Evolutionary conservation across 2,329 filamentous ascomycete species (phyloP).

Genomic region (Clarireedia sp.): DNA sequence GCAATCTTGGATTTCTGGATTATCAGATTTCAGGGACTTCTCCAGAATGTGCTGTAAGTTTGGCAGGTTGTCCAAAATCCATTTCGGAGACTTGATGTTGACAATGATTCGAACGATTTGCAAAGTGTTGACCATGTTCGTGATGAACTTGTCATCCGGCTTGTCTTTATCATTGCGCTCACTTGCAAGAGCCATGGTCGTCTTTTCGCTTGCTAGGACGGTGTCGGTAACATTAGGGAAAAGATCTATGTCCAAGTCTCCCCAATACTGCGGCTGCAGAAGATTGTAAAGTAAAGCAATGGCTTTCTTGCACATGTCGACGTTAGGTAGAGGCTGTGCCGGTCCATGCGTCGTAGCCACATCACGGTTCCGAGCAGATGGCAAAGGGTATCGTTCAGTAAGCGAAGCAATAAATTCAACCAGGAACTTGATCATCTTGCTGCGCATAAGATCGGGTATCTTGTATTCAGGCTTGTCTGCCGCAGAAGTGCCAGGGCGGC

Average conservation of each 20-base stretch:
- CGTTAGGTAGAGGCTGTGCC: constrained; percentile 46
- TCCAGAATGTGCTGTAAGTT: constrained; percentile 82
- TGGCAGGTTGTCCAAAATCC: constrained; percentile 73
- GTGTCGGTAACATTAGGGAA: constrained; percentile 86
- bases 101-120: constrained; percentile 87
- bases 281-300: constrained; percentile 76
- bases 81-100: constrained; percentile 80
- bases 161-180: constrained; percentile 60
- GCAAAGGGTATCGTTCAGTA: constrained; percentile 74
- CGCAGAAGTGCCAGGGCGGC: constrained; percentile 26
- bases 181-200: constrained; percentile 48
- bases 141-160: constrained; percentile 75
- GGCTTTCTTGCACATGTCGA: constrained; percentile 79
- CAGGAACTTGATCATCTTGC: constrained; percentile 86
- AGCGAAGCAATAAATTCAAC: constrained; percentile 91
- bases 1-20: constrained; percentile 88
- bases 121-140: constrained; percentile 85
- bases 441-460: constrained; percentile 58
- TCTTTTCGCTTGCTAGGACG: constrained; percentile 75
- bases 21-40: constrained; percentile 80
- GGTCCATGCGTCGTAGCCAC: constrained; percentile 36
- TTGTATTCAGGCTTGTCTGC: constrained; percentile 57
- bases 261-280: constrained; percentile 82
- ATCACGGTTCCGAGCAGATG: constrained; percentile 60
- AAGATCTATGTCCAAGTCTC: constrained; percentile 82